Base-by-base conservation (phyloP, 306 rosid genomes). In the Prunus mira region DNA sequence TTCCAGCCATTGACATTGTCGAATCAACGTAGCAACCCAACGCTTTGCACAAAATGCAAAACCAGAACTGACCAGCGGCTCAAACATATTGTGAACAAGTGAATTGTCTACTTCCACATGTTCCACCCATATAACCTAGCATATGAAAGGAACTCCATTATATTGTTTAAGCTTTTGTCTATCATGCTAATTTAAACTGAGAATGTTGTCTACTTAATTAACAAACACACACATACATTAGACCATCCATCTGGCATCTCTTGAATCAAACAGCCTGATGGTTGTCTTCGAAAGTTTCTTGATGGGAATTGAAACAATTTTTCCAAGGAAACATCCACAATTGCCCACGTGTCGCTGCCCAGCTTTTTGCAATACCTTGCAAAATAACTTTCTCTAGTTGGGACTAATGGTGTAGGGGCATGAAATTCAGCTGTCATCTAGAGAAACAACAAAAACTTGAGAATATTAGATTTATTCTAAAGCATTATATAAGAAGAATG, bases 241-340 rank as follows among this genome's bases (percentile, higher is more conserved):
- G 89, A 79, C 61, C 10, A 28, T 43, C 84, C 89, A 28, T 82
- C 19, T 4, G 83, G 83, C 84, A 67, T 81, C 76, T 41, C 65
- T 14, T 18, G n/a, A 18, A 91, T 82, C 30, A 89, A 63, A 77
- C 96, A 91, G 2, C 96, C 93, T 0, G 93, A 91, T 3, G 96
- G 96, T 51, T 80, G 77, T 79, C 83, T 81, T 52, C 71, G 73
- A 30, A 81, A 67, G 41, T 51, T 69, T 27, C 9, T 46, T 2
- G 82, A 76, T 24, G 90, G 89, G 69, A 64, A 68, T 11, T 84
- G 82, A 49, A 87, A 73, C 73, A 71, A 27, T 13, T 82, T 67
- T 58, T 91, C 93, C 82, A 89, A 55, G 2, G 96, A 87, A 46
- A 84, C 75, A 78, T 91, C 96, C 17, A 91, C 96, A 1, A 91